Base-by-base conservation (phyloP, 345 rosid species). In the Anastatica hierochuntica region DNA sequence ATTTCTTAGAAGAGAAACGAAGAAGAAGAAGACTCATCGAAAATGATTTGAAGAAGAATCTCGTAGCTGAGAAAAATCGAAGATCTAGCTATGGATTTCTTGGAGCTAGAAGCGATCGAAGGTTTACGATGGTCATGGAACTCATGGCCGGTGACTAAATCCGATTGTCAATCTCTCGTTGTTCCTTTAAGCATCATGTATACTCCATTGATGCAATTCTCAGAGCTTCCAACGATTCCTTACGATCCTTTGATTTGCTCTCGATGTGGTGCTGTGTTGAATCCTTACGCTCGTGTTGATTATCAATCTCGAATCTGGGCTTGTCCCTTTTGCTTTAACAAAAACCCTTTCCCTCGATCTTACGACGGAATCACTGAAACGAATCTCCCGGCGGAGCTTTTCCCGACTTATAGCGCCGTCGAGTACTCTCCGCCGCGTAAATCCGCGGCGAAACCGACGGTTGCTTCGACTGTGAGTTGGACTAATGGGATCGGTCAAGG, bases 121-220 rank as follows among this genome's bases (percentile, higher is more conserved):
- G 94, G 97, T 9, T 76, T 92, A 7, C 77, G 98, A 2, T 92
- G 97, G 98, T 58, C 97, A 7, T 88, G 98, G 98, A 84, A 88
- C 74, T 79, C 97, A 36, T 92, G 98, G 98, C 95, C 97, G 0
- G 73, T 90, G 0, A 73, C 81, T 3, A 81, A 79, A 56, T 39
- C 83, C 36, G 86, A 81, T 41, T 71, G 74, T n/a, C 10, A 77
- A 5, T 70, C 94, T 4, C 83, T 88, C 36, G 50, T 78, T 8
- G 68, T 92, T 64, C 98, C 98, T 1, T 71, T 85, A 30, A 58
- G 86, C 72, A 68, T 92, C 74, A 76, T 92, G 74, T 84, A 82
- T 59, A 85, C 90, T 1, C 98, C 98, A 35, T 70, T 88, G 37
- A 77, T 79, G 78, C 80, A 77, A 4, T 81, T 80, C 68, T 62